These are phyloP conservation scores for Diaporthe sp. DNA, from an alignment of 2,329 filamentous ascomycete genomes.

Conservation along the genomic window DNA sequence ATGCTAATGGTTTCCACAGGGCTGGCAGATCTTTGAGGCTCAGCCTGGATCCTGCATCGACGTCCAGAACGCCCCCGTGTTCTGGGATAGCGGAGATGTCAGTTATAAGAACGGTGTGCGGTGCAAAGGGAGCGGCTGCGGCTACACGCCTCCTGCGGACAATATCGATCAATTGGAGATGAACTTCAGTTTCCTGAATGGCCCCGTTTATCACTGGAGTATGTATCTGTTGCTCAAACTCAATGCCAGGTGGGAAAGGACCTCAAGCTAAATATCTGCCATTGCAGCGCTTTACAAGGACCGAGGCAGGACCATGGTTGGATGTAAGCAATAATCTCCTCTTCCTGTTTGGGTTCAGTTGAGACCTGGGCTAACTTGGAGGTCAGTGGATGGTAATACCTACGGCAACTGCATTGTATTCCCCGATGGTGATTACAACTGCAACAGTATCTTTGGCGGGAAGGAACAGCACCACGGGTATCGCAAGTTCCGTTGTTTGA, in stretches of 20 bases:
- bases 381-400: not conserved
- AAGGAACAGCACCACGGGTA: slow-evolving; percentile 17
- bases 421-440: slow-evolving; percentile 3
- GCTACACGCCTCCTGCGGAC: slow-evolving; percentile 4
- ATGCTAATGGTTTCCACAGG: not conserved
- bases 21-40: slow-evolving; percentile 19
- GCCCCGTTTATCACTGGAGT: slow-evolving; percentile 18
- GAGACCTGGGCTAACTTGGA: not conserved
- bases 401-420: slow-evolving; percentile 21
- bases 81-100: slow-evolving; percentile 4
- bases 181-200: slow-evolving; percentile 2
- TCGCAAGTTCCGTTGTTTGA: slow-evolving; percentile 23
- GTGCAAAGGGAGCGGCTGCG: slow-evolving; percentile 4
- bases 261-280: not conserved
- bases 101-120: slow-evolving; percentile 9
- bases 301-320: slow-evolving; percentile 19
- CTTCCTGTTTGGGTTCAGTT: too few relatives aligned
- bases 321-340: not conserved
- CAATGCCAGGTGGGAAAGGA: not conserved
- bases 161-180: slow-evolving; percentile 21
- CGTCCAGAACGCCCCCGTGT: slow-evolving; percentile 15
- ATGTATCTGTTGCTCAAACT: not conserved
- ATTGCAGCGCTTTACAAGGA: slow-evolving; percentile 12
- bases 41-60: slow-evolving; percentile 7
- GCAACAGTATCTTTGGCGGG: slow-evolving; percentile 3